A percentile compares a stretch with the other conserved stretches of the same genome.
phyloP scores from a whole-genome alignment of 805 yeast genomes.

The Kodamaea nitidulidarum region DNA sequence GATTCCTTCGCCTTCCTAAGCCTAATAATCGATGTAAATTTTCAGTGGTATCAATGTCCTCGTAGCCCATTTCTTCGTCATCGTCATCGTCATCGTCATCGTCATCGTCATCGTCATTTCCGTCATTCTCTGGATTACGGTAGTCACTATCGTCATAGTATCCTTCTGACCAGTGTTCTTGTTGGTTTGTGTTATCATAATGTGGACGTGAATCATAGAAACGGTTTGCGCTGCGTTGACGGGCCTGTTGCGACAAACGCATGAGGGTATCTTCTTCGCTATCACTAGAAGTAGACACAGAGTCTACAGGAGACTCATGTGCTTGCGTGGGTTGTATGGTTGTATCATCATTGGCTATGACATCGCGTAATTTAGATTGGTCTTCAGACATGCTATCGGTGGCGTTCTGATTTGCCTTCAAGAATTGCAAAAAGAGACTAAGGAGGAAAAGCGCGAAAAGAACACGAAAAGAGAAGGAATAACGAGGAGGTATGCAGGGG shows the following conservation, averaged over 20 bases:
- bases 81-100: conserved; percentile 4
- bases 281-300: conserved; percentile 6
- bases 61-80: conserved; percentile 9
- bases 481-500: no score
- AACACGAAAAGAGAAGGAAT: neutral
- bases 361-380: no score
- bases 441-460: neutral
- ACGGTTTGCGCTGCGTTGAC: conserved; percentile 18
- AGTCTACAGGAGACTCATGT: neutral
- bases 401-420: conserved; percentile 2
- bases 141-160: no score
- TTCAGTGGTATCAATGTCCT: conserved; percentile 11
- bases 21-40: conserved; percentile 8
- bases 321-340: neutral
- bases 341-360: no score
- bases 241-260: conserved; percentile 38
- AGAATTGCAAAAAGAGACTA: conserved; percentile 1
- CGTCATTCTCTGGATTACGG: no score
- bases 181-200: conserved; percentile 2
- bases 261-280: conserved; percentile 25
- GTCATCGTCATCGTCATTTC: conserved; percentile 8
- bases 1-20: conserved; percentile 11
- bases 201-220: conserved; percentile 1
- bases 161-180: no score
- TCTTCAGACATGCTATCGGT: no score